phyloP scores from a whole-genome alignment of 1,284 basidiomycete genomes.

The Leccinum glutinopallens region DNA sequence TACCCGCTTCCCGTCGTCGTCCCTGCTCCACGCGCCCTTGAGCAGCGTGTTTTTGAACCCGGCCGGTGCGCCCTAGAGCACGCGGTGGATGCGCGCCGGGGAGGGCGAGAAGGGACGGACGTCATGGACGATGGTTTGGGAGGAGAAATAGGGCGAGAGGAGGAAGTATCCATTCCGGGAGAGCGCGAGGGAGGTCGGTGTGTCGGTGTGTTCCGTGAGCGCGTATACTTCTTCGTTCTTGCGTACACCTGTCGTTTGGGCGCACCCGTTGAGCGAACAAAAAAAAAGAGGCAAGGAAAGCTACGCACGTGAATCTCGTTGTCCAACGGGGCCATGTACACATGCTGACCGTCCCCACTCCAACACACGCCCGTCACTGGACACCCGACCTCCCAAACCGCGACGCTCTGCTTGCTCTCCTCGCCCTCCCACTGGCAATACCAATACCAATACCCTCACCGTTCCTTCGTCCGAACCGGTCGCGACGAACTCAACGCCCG shows the following conservation, averaged over 20 bases:
- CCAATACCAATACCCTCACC: conserved; percentile 55
- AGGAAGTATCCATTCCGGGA: conserved; percentile 86
- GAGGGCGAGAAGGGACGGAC: conserved; percentile 88
- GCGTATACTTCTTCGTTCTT: conserved; percentile 78
- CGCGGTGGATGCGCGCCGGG: conserved; percentile 77
- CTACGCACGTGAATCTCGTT: conserved; percentile 87
- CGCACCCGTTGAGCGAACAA: background rate
- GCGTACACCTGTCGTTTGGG: conserved; percentile 64
- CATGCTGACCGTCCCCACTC: conserved; percentile 84
- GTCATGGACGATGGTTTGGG: conserved; percentile 85
- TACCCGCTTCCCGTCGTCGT: conserved; percentile 71
- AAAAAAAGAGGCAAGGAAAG: background rate
- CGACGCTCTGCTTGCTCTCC: conserved; percentile 74
- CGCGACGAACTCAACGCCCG: conserved; percentile 79
- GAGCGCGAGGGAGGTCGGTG: conserved; percentile 84
- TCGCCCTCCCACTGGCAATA: conserved; percentile 71
- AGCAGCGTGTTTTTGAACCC: conserved; percentile 88
- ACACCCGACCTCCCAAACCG: conserved; percentile 81
- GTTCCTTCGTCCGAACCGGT: conserved; percentile 89
- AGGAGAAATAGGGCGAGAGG: conserved; percentile 87
- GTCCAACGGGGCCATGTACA: conserved; percentile 89
- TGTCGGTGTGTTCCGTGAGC: conserved; percentile 83
- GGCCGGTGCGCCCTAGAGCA: conserved; percentile 82
- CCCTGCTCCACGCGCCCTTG: conserved; percentile 80
- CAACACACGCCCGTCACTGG: conserved; percentile 92